Evolutionary conservation across 352 stramenopile genomes (phyloP), one percentile per base, ranked within the genome.

Genomic region (Pythium vanterpoolii): DNA sequence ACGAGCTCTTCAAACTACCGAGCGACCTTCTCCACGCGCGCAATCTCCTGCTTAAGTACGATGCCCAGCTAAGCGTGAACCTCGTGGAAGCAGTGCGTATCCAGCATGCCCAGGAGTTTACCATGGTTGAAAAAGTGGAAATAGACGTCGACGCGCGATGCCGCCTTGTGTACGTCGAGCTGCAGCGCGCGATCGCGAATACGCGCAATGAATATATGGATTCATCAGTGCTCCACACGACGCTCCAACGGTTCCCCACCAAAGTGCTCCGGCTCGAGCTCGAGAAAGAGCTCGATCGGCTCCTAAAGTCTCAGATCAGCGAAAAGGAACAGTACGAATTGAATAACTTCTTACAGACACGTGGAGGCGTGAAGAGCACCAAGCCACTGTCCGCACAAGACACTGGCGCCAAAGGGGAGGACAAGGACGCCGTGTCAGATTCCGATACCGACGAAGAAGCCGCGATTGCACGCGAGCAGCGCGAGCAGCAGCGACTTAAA

Each of bases 151-250:
- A 98, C 52, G 71, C 74, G 5, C 77, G 90, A 13, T 97, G 88
- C 46, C 74, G 91, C 0, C 52, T 90, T n/a, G 77, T 98, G 16
- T 90, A 96, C 40, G 70, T 80, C 9, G 93, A 98, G 50, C 81
- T 98, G 10, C 89, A 98, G 53, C 76, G 89, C 14, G 92, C 89
- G 19, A 86, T 93, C 24, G 75, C 74, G 2, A 96, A 90, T 57
- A 87, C 76, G 18, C 69, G 73, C 10, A 94, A 94, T 55, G 77
- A 90, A 46, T 95, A 83, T 42, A 97, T 98, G 76, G 88, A 97
- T 55, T 97, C 88, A 26, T 71, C 68, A 19, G 80, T 96, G 16
- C 70, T 98, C 1, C 92, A 98, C 63, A 89, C 80, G 49, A 90
- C 86, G 19, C 56, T 88, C 16, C 93, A 98, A 74, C 81, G 86